These are phyloP conservation scores for Cicer cuneatum DNA, from an alignment of 306 rosid genomes.

Conservation along the genomic window DNA sequence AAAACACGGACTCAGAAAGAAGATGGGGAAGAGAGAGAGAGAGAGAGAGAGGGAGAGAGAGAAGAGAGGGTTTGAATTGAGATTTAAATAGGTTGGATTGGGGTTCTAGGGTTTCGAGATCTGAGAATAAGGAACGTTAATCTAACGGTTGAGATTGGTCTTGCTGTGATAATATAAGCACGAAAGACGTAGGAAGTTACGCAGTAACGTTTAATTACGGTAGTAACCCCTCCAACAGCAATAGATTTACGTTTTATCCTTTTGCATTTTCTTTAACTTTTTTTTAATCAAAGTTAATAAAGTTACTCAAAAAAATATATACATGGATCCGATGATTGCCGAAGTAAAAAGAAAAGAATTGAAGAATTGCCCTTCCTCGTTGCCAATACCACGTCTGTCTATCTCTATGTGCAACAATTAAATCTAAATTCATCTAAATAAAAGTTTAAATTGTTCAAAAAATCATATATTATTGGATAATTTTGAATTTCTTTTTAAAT, in stretches of 20 bases:
- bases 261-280: not conserved
- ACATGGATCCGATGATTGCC: too few species aligned
- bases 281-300: too few species aligned
- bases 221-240: not conserved
- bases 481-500: too few species aligned
- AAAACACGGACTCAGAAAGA: not conserved
- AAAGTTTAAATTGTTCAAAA: too few species aligned
- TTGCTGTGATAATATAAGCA: slow-evolving; percentile 13
- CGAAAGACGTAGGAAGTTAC: slow-evolving; percentile 66
- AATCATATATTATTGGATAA: too few species aligned
- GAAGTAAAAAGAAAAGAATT: too few species aligned
- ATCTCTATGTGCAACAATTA: too few species aligned
- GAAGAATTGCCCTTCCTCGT: too few species aligned
- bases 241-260: slow-evolving; percentile 6
- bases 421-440: too few species aligned
- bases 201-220: not conserved
- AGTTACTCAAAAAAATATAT: too few species aligned
- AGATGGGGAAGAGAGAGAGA: not conserved
- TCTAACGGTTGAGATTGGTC: slow-evolving; percentile 58
- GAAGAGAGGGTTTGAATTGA: slow-evolving; percentile 39
- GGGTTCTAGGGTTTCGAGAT: slow-evolving; percentile 74
- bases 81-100: slow-evolving; percentile 43
- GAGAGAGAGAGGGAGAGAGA: not conserved
- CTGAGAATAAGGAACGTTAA: slow-evolving; percentile 33
- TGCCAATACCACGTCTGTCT: too few species aligned